Conservation (phyloP, 2,329 filamentous ascomycete genomes). For the Metarhizium guizhouense region DNA sequence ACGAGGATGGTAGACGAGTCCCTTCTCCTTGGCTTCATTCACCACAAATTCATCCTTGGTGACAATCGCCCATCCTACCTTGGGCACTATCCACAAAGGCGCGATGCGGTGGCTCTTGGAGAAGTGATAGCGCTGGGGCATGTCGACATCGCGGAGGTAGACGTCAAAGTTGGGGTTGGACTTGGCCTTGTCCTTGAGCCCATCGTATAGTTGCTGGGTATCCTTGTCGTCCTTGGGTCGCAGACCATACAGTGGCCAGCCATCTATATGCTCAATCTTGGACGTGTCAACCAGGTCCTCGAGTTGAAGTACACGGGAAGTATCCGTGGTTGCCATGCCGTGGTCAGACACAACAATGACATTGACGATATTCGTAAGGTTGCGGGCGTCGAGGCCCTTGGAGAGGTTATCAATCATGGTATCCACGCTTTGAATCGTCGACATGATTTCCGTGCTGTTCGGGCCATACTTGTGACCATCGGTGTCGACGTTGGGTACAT, state of each 20-base stretch:
- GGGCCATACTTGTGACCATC: slow-evolving; percentile 85
- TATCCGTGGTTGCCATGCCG: slow-evolving; percentile 92
- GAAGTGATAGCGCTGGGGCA: slow-evolving; percentile 93
- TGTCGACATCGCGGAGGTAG: slow-evolving; percentile 76
- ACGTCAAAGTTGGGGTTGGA: slow-evolving; percentile 69
- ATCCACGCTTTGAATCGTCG: slow-evolving; percentile 73
- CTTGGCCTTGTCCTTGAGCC: slow-evolving; percentile 45
- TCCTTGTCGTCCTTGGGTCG: slow-evolving; percentile 65
- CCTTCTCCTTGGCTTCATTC: slow-evolving; percentile 50
- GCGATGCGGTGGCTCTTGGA: slow-evolving; percentile 81
- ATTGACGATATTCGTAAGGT: slow-evolving; percentile 84
- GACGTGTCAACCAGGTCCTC: slow-evolving; percentile 77
- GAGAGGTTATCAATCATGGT: slow-evolving; percentile 72
- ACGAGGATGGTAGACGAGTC: slow-evolving; percentile 63
- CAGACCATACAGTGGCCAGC: slow-evolving; percentile 88
- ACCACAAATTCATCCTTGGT: slow-evolving; percentile 72
- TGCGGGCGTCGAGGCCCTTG: slow-evolving; percentile 65
- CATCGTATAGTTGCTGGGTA: slow-evolving; percentile 58
- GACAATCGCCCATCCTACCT: slow-evolving; percentile 87
- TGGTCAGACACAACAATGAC: slow-evolving; percentile 95
- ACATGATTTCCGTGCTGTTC: slow-evolving; percentile 83
- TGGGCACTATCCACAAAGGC: slow-evolving; percentile 88
- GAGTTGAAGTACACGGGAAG: slow-evolving; percentile 71
- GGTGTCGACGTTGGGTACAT: slow-evolving; percentile 85
- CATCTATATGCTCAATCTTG: slow-evolving; percentile 77